A percentile compares a stretch with the other conserved stretches of the same genome.
Evolutionary conservation across 495 filamentous ascomycete genomes (phyloP).

Genomic region (Aspergillus incahuasiensis): DNA sequence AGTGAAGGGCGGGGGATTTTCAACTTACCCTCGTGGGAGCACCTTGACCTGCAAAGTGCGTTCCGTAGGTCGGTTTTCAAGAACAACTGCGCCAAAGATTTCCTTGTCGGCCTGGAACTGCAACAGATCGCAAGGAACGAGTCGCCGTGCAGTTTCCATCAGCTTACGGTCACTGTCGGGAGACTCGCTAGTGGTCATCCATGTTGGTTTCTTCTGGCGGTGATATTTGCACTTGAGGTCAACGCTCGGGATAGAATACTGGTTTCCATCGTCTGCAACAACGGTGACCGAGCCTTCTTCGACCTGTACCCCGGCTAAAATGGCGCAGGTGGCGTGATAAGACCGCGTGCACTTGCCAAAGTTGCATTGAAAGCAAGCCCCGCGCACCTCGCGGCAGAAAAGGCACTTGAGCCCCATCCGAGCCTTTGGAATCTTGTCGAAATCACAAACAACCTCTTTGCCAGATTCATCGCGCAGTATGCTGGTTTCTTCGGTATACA

Average conservation of each 20-base stretch:
- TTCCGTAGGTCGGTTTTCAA: slow-evolving; percentile 69
- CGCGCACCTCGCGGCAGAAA: slow-evolving; percentile 88
- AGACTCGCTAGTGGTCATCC: slow-evolving; percentile 59
- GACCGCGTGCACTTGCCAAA: slow-evolving; percentile 89
- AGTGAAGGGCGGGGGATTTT: slow-evolving; percentile 5
- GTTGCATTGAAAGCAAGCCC: slow-evolving; percentile 95
- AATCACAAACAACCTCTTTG: slow-evolving; percentile 68
- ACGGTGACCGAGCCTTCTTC: slow-evolving; percentile 79
- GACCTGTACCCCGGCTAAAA: slow-evolving; percentile 83
- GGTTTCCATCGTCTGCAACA: slow-evolving; percentile 85
- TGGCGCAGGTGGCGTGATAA: slow-evolving; percentile 93
- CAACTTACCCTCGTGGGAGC: slow-evolving; percentile 77
- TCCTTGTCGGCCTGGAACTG: slow-evolving; percentile 87
- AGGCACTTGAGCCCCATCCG: slow-evolving; percentile 88
- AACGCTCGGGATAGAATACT: slow-evolving; percentile 83
- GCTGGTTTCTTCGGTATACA: slow-evolving; percentile 89
- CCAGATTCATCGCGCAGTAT: slow-evolving; percentile 65
- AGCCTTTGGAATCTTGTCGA: slow-evolving; percentile 77
- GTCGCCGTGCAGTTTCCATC: slow-evolving; percentile 56
- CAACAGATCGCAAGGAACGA: slow-evolving; percentile 71
- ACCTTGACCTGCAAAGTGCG: slow-evolving; percentile 74
- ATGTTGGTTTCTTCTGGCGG: slow-evolving; percentile 73
- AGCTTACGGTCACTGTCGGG: slow-evolving; percentile 58
- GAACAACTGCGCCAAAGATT: slow-evolving; percentile 84
- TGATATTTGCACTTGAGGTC: slow-evolving; percentile 95